A percentile compares a stretch with the other conserved stretches of the same genome.
phyloP scores from a whole-genome alignment of 2,329 filamentous ascomycete genomes.

The Coniochaeta prunicola region DNA sequence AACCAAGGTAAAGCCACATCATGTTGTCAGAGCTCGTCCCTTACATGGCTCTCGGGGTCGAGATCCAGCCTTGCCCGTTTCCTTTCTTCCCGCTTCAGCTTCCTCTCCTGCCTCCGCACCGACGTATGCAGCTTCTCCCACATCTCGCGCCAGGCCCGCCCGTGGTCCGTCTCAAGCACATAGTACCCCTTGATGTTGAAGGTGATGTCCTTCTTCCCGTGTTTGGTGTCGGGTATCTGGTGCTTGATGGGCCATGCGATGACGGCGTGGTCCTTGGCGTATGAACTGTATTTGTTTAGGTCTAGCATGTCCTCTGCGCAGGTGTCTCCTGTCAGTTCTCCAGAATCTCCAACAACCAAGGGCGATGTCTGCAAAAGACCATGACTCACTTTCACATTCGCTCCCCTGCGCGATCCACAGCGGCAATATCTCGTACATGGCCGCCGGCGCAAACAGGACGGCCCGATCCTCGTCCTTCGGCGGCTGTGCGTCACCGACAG shows the following conservation, averaged over 20 bases:
- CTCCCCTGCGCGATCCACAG: not conserved
- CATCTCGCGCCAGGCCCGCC: not conserved
- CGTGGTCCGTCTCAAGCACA: conserved; percentile 1
- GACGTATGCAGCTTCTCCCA: conserved; percentile 1
- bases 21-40: not conserved
- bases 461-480: not conserved
- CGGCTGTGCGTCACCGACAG: not conserved
- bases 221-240: conserved; percentile 1
- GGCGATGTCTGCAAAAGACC: too few species aligned
- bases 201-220: conserved; percentile 1
- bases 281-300: conserved; percentile 1
- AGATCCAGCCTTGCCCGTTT: not conserved
- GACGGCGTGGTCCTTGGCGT: not conserved
- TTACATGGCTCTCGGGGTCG: not conserved
- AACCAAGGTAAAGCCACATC: not conserved
- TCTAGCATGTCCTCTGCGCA: not conserved
- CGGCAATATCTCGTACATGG: conserved; percentile 2
- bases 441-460: conserved; percentile 1
- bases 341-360: not conserved
- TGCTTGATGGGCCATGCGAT: conserved; percentile 2
- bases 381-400: not conserved
- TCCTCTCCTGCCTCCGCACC: not conserved
- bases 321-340: not conserved
- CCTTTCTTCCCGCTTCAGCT: not conserved
- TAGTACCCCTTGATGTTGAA: conserved; percentile 2